phyloP scores from a whole-genome alignment of 2,329 filamentous ascomycete genomes.

The Fusarium sp. region DNA sequence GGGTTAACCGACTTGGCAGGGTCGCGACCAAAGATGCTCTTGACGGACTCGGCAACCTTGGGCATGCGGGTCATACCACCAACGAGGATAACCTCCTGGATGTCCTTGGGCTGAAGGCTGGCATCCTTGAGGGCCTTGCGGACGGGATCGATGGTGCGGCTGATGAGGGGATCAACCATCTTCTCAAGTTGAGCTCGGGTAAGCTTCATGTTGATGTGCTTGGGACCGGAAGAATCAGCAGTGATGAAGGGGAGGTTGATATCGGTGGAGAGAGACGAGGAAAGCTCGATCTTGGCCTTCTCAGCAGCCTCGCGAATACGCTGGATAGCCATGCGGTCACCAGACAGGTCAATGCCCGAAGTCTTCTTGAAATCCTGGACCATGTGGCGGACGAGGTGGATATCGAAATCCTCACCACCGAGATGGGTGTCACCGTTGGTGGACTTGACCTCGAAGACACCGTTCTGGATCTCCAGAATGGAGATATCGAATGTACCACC shows the following conservation, averaged over 20 bases:
- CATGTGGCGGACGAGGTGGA: slow-evolving; percentile 92
- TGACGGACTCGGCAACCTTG: slow-evolving; percentile 96
- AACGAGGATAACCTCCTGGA: slow-evolving; percentile 97
- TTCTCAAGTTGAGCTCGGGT: slow-evolving; percentile 92
- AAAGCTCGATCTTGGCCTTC: slow-evolving; percentile 99
- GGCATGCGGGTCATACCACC: slow-evolving; percentile 99
- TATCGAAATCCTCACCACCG: slow-evolving; percentile 98
- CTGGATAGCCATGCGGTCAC: slow-evolving; percentile 98
- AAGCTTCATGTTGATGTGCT: slow-evolving; percentile 98
- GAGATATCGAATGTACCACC: slow-evolving; percentile 99
- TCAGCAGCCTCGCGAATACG: slow-evolving; percentile 98
- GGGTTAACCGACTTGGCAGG: slow-evolving; percentile 99
- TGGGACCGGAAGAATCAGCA: slow-evolving; percentile 93
- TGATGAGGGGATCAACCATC: slow-evolving; percentile 92
- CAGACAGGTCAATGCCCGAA: slow-evolving; percentile 89
- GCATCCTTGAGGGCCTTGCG: slow-evolving; percentile 98
- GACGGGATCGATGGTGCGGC: slow-evolving; percentile 89
- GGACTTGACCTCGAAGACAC: slow-evolving; percentile 99
- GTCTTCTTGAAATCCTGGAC: slow-evolving; percentile 98
- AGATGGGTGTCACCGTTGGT: slow-evolving; percentile 99
- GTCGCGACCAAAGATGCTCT: slow-evolving; percentile 96
- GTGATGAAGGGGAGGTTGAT: slow-evolving; percentile 99
- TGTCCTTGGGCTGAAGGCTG: slow-evolving; percentile 90
- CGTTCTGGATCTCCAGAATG: slow-evolving; percentile 96
- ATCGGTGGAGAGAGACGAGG: slow-evolving; percentile 93